A percentile compares a stretch with the other conserved stretches of the same genome.
Conservation (phyloP, 108 stramenopile genomes). For the Epithemia pelagica region DNA sequence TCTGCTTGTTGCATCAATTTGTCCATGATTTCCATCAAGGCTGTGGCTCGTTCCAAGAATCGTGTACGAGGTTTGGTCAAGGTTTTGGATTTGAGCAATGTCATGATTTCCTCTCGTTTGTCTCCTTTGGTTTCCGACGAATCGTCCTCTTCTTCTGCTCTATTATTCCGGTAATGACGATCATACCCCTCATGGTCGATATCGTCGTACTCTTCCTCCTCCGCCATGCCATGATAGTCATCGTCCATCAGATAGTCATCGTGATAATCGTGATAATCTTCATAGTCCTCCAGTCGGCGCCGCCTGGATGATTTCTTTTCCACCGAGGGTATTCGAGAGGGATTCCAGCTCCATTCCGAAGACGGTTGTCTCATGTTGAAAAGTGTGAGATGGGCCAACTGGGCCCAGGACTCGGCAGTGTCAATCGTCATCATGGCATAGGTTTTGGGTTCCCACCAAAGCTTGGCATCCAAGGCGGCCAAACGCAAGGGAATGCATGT, state of each 20-base stretch:
- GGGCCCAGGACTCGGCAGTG: not conserved
- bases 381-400: not conserved
- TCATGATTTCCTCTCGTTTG: constrained; percentile 7
- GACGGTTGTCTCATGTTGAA: not conserved
- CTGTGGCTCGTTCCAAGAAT: constrained; percentile 3
- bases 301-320: constrained; percentile 12
- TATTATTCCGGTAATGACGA: constrained; percentile 7
- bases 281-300: constrained; percentile 19
- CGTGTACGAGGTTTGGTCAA: not conserved
- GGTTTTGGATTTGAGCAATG: not conserved
- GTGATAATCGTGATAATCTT: constrained; percentile 14
- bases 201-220: constrained; percentile 22
- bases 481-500: constrained; percentile 53
- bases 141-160: not conserved
- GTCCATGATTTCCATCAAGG: constrained; percentile 2
- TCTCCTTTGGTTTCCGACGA: not conserved
- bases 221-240: constrained; percentile 11
- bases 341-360: not conserved
- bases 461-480: constrained; percentile 51
- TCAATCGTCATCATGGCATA: not conserved
- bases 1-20: constrained; percentile 12
- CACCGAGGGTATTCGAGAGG: not conserved
- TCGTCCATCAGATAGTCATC: constrained; percentile 19
- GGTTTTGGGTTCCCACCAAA: constrained; percentile 30
- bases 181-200: constrained; percentile 21